Percentiles rank a stretch among this genome's conserved stretches.
phyloP scores from a whole-genome alignment of 1,284 basidiomycete species.

The Heterobasidion irregulare region DNA sequence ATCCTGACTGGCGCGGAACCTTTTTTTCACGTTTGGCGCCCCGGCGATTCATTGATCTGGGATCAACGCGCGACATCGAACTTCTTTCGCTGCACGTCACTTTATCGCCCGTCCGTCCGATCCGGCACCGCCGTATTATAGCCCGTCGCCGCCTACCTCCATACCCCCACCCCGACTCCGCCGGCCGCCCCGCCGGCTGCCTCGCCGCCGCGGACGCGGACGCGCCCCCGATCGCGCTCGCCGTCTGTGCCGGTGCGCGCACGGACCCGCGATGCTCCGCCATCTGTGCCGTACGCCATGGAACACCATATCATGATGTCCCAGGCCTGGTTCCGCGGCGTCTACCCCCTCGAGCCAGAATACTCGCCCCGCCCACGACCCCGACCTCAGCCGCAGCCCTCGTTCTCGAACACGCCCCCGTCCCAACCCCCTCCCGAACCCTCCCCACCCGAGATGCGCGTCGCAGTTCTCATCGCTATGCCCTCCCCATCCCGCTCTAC shows the following conservation, averaged over 20 bases:
- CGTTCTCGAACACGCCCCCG: not conserved
- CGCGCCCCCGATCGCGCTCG: too few relatives aligned
- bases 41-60: too few relatives aligned
- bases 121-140: not conserved
- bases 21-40: too few relatives aligned
- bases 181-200: not conserved
- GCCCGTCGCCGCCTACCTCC: slow-evolving; percentile 8
- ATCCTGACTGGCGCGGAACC: not conserved
- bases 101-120: too few relatives aligned
- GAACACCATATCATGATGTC: slow-evolving; percentile 2
- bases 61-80: too few relatives aligned
- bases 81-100: too few relatives aligned
- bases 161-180: not conserved
- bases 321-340: slow-evolving; percentile 5
- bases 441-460: slow-evolving; percentile 1
- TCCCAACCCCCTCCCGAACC: not conserved
- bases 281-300: not conserved
- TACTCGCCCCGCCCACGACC: not conserved
- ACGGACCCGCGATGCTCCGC: not conserved
- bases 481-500: slow-evolving; percentile 1
- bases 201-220: not conserved
- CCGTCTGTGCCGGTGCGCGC: too few relatives aligned
- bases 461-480: slow-evolving; percentile 11
- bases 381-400: not conserved
- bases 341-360: not conserved